Evolutionary conservation across 1,284 basidiomycete genomes (phyloP).

Genomic region (Gomphus bonarii): DNA sequence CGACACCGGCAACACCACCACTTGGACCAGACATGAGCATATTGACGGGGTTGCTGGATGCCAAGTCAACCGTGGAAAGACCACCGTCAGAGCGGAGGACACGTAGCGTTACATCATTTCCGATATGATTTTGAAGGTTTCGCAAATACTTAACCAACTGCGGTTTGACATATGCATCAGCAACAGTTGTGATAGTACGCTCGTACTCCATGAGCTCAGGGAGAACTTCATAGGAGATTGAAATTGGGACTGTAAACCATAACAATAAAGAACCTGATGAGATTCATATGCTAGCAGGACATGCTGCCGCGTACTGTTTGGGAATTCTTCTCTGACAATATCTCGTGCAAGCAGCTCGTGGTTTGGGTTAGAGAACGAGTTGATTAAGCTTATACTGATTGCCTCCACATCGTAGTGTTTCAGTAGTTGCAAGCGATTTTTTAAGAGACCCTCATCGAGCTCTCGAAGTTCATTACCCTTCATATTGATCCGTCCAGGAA

Average conservation of each 20-base stretch:
- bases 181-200: slow-evolving; percentile 23
- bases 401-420: slow-evolving; percentile 15
- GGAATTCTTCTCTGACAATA: slow-evolving; percentile 18
- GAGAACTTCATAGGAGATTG: slow-evolving; percentile 19
- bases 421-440: slow-evolving; percentile 11
- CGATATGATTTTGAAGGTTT: slow-evolving; percentile 17
- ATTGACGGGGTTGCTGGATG: slow-evolving; percentile 18
- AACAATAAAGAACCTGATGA: background rate
- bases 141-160: slow-evolving; percentile 9
- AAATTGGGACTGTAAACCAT: slow-evolving; percentile 17
- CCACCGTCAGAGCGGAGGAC: slow-evolving; percentile 21
- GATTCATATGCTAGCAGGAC: background rate
- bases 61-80: slow-evolving; percentile 17
- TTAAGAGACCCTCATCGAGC: slow-evolving; percentile 16
- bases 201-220: slow-evolving; percentile 25
- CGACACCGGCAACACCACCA: slow-evolving; percentile 22
- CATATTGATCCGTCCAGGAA: slow-evolving; percentile 21
- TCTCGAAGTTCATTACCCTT: slow-evolving; percentile 19
- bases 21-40: slow-evolving; percentile 19
- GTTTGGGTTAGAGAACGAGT: slow-evolving; percentile 16
- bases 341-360: slow-evolving; percentile 20
- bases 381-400: slow-evolving; percentile 23
- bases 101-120: slow-evolving; percentile 11
- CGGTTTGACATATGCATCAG: slow-evolving; percentile 20
- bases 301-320: slow-evolving; percentile 8